Evolutionary conservation across 306 rosid species (phyloP), one percentile per base, ranked within the genome.

Genomic region (Cercis canadensis): DNA sequence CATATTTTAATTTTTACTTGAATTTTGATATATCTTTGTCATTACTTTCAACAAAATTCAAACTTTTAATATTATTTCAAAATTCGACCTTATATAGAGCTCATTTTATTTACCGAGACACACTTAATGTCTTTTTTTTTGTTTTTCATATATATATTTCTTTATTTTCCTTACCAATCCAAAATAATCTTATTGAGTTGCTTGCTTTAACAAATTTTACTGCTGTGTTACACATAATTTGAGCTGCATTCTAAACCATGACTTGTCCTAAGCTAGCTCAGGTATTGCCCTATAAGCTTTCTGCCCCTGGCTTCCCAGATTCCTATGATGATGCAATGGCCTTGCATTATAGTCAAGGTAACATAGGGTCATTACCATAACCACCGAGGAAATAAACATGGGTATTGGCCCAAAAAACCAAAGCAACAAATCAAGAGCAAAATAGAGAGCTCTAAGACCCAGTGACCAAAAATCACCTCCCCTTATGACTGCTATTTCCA

Each of bases 351-450:
- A 74, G 68, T 92, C 97, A 51, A 87, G 84, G 59, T 69, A 56
- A 64, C 82, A 77, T 45, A 92, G 83, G 7, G 75, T 8, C 4
- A 65, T 1, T 14, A 92, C 97, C 83, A 85, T 71, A 57, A 65
- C 41, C 11, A 87, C 7, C 9, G 93, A 87, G 62, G 87, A 85
- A 68, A 74, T 31, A 65, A 89, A 85, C 96, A 85, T 89, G 0
- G 97, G 96, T n/a, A 92, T 89, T 12, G 97, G 96, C 33, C 96
- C 96, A 51, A 89, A 92, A 78, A 92, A 84, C 97, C 97, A 92
- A 6, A 89, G 91, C 45, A 92, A 37, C 69, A 92, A 58, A 56
- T 81, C 57, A 0, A 92, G 86, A 37, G 97, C 96, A 67, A 87
- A 89, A 67, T 89, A 92, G 8, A 89, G 85, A 1, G 97, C 85